Conservation (phyloP, 352 stramenopile species). For the Phytophthora multivora region DNA sequence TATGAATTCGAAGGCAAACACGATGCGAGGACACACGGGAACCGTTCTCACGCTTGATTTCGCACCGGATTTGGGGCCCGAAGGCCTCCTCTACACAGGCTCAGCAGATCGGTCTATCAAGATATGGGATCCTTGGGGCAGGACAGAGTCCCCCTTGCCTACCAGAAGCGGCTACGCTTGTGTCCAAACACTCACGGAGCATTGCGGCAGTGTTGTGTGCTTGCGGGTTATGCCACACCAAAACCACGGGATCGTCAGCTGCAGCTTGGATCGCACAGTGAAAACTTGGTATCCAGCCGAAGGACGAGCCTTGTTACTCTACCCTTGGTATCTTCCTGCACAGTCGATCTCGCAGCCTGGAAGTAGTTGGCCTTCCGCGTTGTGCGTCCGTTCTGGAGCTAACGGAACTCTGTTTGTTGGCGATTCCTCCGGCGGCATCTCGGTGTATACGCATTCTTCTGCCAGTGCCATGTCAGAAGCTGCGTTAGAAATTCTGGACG, state of each 20-base stretch:
- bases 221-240: slow-evolving; percentile 53
- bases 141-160: slow-evolving; percentile 45
- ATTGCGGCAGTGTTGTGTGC: slow-evolving; percentile 58
- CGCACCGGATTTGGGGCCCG: slow-evolving; percentile 38
- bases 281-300: slow-evolving; percentile 69
- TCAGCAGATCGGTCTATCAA: slow-evolving; percentile 73
- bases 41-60: slow-evolving; percentile 62
- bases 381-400: slow-evolving; percentile 57
- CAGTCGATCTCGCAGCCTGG: slow-evolving; percentile 62
- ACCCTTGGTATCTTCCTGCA: slow-evolving; percentile 67
- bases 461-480: slow-evolving; percentile 1
- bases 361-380: slow-evolving; percentile 58
- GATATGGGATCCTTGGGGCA: slow-evolving; percentile 72
- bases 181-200: slow-evolving; percentile 68
- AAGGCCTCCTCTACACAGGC: slow-evolving; percentile 67
- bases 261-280: slow-evolving; percentile 70
- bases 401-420: slow-evolving; percentile 61
- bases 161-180: slow-evolving; percentile 33
- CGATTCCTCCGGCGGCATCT: slow-evolving; percentile 64
- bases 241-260: slow-evolving; percentile 63
- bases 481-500: slow-evolving; percentile 10
- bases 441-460: slow-evolving; percentile 49
- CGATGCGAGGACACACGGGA: slow-evolving; percentile 56
- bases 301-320: slow-evolving; percentile 61
- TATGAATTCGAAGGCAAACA: slow-evolving; percentile 36